Percentiles rank a stretch among this genome's conserved stretches.
Evolutionary conservation across 2,329 filamentous ascomycete species (phyloP).

Genomic region (Trichophyton verrucosum): DNA sequence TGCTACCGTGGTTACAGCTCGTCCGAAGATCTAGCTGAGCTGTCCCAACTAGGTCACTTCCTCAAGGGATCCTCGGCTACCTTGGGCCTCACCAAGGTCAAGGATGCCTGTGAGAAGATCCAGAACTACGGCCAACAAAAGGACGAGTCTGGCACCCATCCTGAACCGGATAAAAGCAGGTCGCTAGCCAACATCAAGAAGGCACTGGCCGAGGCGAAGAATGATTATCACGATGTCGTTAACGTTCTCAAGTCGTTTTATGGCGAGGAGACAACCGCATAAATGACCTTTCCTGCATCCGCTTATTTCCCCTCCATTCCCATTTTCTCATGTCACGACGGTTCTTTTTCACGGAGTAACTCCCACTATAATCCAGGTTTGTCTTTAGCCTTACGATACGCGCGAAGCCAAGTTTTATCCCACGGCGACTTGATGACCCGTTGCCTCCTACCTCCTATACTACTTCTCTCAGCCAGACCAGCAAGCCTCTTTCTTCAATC

Average conservation of each 20-base stretch:
- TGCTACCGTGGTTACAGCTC: slow-evolving; percentile 38
- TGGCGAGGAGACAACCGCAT: slow-evolving; percentile 28
- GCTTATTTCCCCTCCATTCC: not conserved
- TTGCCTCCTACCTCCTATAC: not conserved
- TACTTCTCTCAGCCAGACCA: not conserved
- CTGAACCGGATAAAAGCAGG: slow-evolving; percentile 53
- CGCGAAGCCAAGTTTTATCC: no score
- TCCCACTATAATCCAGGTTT: not conserved
- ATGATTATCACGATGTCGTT: slow-evolving; percentile 64
- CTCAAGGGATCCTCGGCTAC: slow-evolving; percentile 95
- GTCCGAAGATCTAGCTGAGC: slow-evolving; percentile 54
- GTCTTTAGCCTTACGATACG: not conserved
- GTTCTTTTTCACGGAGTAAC: not conserved
- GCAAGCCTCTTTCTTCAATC: not conserved
- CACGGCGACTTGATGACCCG: not conserved
- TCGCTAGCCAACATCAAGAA: slow-evolving; percentile 59
- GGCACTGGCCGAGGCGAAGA: slow-evolving; percentile 59
- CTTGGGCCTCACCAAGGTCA: slow-evolving; percentile 77
- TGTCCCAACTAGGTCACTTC: slow-evolving; percentile 84
- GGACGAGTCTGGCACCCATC: slow-evolving; percentile 58
- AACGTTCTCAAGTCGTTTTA: slow-evolving; percentile 60
- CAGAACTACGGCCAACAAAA: slow-evolving; percentile 79
- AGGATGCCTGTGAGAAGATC: slow-evolving; percentile 91
- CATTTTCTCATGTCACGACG: not conserved
- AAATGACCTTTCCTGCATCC: not conserved